phyloP scores from a whole-genome alignment of 768 basidiomycete species.

The Pisolithus marmoratus region DNA sequence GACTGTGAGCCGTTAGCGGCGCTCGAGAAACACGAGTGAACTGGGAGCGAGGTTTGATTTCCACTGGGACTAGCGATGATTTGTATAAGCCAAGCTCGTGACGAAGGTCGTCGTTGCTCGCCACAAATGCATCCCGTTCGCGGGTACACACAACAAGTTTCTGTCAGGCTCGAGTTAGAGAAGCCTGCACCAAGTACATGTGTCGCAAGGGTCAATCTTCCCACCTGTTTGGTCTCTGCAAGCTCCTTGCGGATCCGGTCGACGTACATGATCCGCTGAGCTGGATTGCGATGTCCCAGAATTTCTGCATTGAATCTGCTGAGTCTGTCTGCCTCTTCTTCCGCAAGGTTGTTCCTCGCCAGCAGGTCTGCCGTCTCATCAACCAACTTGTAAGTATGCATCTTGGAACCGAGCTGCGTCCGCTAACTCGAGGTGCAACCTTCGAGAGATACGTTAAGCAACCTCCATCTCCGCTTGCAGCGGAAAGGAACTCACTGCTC shows the following conservation, averaged over 20 bases:
- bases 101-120: conserved; percentile 41
- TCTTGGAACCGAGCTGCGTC: conserved; percentile 63
- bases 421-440: conserved; percentile 45
- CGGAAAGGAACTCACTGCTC: conserved; percentile 46
- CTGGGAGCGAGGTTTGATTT: conserved; percentile 48
- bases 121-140: conserved; percentile 43
- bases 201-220: conserved; percentile 19
- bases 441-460: conserved; percentile 9
- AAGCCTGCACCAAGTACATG: background rate
- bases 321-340: conserved; percentile 71
- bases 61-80: conserved; percentile 45
- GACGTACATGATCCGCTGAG: conserved; percentile 82
- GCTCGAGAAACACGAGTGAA: conserved; percentile 42
- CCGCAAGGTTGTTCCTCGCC: conserved; percentile 68
- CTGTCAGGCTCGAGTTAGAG: conserved; percentile 23
- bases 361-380: conserved; percentile 62
- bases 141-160: conserved; percentile 42
- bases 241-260: conserved; percentile 79
- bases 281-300: conserved; percentile 76
- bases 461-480: conserved; percentile 28
- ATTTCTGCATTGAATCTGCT: conserved; percentile 83
- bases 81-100: conserved; percentile 58
- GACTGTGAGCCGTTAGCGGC: conserved; percentile 41
- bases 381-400: conserved; percentile 59
- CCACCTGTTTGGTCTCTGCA: conserved; percentile 73